Evolutionary conservation across 2,329 filamentous ascomycete genomes (phyloP).

Genomic region (Fusarium papillatum): DNA sequence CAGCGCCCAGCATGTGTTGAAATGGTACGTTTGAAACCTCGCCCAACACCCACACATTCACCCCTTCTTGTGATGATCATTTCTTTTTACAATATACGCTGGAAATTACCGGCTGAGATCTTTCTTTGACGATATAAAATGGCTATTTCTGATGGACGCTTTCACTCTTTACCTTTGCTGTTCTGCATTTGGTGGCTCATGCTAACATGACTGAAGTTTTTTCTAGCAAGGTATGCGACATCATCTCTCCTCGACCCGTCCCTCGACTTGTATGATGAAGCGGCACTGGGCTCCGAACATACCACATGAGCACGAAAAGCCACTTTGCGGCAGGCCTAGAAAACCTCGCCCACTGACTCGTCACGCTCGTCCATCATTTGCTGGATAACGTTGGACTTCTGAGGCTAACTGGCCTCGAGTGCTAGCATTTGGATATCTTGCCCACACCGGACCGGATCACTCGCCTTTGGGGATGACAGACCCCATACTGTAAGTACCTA

Average conservation of each 20-base stretch:
- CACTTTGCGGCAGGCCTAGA: conserved; percentile 99
- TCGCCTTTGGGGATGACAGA: neutral
- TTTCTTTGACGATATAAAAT: conserved; percentile 84
- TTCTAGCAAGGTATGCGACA: conserved; percentile 51
- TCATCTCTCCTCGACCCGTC: conserved; percentile 24
- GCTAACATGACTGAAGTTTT: conserved; percentile 49
- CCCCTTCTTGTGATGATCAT: conserved; percentile 69
- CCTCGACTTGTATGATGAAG: conserved; percentile 77
- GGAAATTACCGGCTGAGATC: conserved; percentile 97
- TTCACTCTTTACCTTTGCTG: conserved; percentile 23
- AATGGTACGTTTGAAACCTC: conserved; percentile 48
- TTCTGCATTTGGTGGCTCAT: conserved; percentile 11
- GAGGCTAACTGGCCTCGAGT: conserved; percentile 41
- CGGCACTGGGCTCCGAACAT: conserved; percentile 96
- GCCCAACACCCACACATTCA: neutral
- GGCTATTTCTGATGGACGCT: conserved; percentile 82
- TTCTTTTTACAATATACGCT: conserved; percentile 76
- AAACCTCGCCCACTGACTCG: conserved; percentile 98
- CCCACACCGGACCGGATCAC: neutral
- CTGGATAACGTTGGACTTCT: conserved; percentile 16
- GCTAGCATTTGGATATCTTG: conserved; percentile 18
- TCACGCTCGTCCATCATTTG: conserved; percentile 24
- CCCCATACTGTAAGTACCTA: conserved; percentile 31
- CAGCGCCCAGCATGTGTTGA: neutral
- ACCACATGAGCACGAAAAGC: conserved; percentile 83